phyloP scores from a whole-genome alignment of 2,329 filamentous ascomycete genomes.

The Tolypocladium tundrense region DNA sequence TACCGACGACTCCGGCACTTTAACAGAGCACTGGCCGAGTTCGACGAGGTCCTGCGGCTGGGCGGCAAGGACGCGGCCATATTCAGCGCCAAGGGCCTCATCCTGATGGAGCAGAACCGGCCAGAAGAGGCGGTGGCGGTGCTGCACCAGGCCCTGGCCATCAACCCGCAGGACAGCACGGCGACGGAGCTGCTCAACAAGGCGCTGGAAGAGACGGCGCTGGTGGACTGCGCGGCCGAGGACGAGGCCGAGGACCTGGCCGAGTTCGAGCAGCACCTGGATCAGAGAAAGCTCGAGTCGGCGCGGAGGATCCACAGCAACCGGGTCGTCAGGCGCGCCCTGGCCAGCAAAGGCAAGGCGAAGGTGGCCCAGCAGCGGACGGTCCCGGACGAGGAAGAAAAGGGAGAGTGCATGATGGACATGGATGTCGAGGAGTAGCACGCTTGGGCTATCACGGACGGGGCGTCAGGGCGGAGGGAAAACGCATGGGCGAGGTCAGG shows the following conservation, averaged over 20 bases:
- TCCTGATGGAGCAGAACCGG: slow-evolving; percentile 66
- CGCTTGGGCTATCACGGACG: neutral
- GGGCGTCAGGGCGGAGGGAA: neutral
- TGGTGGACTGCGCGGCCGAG: slow-evolving; percentile 31
- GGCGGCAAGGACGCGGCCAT: slow-evolving; percentile 71
- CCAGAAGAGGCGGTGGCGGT: slow-evolving; percentile 70
- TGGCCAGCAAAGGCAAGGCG: slow-evolving; percentile 34
- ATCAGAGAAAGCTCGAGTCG: slow-evolving; percentile 34
- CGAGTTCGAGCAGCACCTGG: slow-evolving; percentile 43
- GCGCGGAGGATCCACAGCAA: slow-evolving; percentile 23
- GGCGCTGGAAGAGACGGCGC: slow-evolving; percentile 54
- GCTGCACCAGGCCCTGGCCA: slow-evolving; percentile 74
- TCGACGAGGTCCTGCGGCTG: slow-evolving; percentile 76
- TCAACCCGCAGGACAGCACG: slow-evolving; percentile 70
- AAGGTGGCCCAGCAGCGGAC: slow-evolving; percentile 25
- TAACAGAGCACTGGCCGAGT: slow-evolving; percentile 65
- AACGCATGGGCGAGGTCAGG: neutral
- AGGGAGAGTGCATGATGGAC: slow-evolving; percentile 41
- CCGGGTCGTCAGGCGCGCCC: slow-evolving; percentile 9
- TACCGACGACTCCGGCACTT: slow-evolving; percentile 62
- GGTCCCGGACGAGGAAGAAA: slow-evolving; percentile 22
- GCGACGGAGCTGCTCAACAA: slow-evolving; percentile 69
- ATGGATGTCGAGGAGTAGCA: slow-evolving; percentile 39
- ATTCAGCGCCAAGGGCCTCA: slow-evolving; percentile 74
- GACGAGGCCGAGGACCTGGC: slow-evolving; percentile 36